Evolutionary conservation across 768 basidiomycete species (phyloP).

Genomic region (Pleurotus citrinopileatus): DNA sequence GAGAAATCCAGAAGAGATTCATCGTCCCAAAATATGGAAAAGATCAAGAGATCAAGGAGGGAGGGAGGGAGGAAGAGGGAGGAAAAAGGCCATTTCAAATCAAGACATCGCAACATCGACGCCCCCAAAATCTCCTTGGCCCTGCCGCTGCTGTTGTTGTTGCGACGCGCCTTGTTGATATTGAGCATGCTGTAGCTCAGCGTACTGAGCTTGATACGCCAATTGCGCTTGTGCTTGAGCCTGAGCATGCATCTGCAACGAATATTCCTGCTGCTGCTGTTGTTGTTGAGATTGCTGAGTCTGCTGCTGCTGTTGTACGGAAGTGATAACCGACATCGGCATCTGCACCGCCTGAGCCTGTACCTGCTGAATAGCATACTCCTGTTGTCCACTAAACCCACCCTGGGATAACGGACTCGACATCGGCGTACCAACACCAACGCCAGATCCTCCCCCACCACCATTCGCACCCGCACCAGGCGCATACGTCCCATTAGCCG

Average conservation of each 20-base stretch:
- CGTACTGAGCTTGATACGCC: constrained; percentile 22
- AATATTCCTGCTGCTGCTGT: constrained; percentile 18
- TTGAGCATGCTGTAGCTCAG: constrained; percentile 19
- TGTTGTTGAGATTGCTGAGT: too few relatives aligned
- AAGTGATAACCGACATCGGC: constrained; percentile 23
- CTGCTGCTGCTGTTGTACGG: constrained; percentile 12
- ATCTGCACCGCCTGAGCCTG: constrained; percentile 32
- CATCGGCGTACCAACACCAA: not conserved
- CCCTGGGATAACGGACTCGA: constrained; percentile 6
- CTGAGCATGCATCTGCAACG: constrained; percentile 29
- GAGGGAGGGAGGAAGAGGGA: too few relatives aligned
- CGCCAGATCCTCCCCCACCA: too few relatives aligned
- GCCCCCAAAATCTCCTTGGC: constrained; percentile 9
- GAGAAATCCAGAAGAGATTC: too few relatives aligned
- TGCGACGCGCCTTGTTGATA: constrained; percentile 20
- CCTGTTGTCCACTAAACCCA: constrained; percentile 5
- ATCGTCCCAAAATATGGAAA: too few relatives aligned
- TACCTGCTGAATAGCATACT: constrained; percentile 16
- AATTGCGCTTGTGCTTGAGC: constrained; percentile 19
- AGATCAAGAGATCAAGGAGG: too few relatives aligned
- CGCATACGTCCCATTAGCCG: constrained; percentile 1
- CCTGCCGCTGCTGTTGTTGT: constrained; percentile 5
- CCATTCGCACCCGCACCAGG: too few relatives aligned
- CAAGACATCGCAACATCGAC: constrained; percentile 9
- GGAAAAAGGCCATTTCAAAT: too few relatives aligned